Percentiles rank a stretch among this genome's conserved stretches.
Conservation (phyloP, 1,139 yeast genomes). For the Yamadazyma taylorii region DNA sequence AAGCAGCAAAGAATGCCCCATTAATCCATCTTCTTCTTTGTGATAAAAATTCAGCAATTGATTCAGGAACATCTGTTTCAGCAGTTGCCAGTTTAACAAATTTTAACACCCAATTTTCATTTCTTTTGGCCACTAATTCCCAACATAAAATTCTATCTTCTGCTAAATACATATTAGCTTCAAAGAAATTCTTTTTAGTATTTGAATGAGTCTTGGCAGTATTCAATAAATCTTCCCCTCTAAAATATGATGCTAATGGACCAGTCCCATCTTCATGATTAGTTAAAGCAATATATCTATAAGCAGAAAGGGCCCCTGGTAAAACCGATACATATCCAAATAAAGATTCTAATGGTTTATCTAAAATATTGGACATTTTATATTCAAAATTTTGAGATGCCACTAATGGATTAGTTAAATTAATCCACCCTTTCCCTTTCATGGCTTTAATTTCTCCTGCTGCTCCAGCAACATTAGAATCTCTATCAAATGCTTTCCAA, state of each 20-base stretch:
- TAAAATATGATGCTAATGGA: conserved; percentile 82
- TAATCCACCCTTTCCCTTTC: conserved; percentile 83
- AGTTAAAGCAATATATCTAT: conserved; percentile 82
- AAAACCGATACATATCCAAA: conserved; percentile 93
- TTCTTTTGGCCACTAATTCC: conserved; percentile 89
- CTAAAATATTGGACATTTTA: conserved; percentile 92
- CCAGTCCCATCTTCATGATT: conserved; percentile 92
- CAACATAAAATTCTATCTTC: conserved; percentile 97
- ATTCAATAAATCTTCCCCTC: conserved; percentile 71
- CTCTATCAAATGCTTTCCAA: conserved; percentile 96
- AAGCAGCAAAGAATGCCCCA: conserved; percentile 96
- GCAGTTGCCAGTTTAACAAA: conserved; percentile 94
- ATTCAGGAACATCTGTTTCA: conserved; percentile 96
- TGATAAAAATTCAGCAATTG: conserved; percentile 83
- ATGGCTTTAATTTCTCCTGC: conserved; percentile 96
- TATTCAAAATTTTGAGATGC: conserved; percentile 97
- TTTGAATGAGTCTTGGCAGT: conserved; percentile 31
- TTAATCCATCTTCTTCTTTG: conserved; percentile 98
- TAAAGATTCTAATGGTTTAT: conserved; percentile 89
- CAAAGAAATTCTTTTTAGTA: conserved; percentile 69
- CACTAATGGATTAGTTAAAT: conserved; percentile 83
- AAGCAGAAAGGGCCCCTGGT: conserved; percentile 96
- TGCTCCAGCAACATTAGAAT: conserved; percentile 96
- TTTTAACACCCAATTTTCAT: conserved; percentile 88
- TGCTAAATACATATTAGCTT: conserved; percentile 96